Conservation (phyloP, 164 flowering plant genomes). For the Vitis amurensis region DNA sequence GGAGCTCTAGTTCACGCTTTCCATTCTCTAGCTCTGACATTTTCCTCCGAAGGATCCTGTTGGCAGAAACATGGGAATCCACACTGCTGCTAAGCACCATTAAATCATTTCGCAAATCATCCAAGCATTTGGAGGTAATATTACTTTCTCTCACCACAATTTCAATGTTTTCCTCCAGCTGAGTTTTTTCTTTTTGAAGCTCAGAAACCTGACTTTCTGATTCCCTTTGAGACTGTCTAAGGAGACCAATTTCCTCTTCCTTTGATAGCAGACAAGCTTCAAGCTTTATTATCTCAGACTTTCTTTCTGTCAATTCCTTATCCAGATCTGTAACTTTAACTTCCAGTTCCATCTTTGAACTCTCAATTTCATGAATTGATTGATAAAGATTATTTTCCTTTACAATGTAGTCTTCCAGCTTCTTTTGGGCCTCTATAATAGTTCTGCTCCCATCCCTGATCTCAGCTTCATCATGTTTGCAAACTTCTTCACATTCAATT, state of each 20-base stretch:
- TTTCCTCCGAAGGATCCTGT: constrained; percentile 51
- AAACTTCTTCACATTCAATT: constrained; percentile 22
- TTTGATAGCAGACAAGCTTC: constrained; percentile 30
- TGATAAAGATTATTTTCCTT: constrained; percentile 12
- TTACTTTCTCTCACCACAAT: constrained; percentile 34
- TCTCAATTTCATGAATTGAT: constrained; percentile 32
- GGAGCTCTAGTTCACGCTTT: constrained; percentile 54
- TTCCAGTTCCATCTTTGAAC: constrained; percentile 26
- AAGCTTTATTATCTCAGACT: constrained; percentile 31
- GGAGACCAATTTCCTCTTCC: constrained; percentile 42
- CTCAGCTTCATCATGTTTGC: constrained; percentile 24
- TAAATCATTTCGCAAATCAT: constrained; percentile 47
- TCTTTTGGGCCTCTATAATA: constrained; percentile 20
- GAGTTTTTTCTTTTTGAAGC: constrained; percentile 45
- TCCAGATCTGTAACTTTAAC: constrained; percentile 22
- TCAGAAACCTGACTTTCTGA: constrained; percentile 38
- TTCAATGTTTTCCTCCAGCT: constrained; percentile 43
- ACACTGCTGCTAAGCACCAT: constrained; percentile 38
- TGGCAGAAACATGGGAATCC: constrained; percentile 53
- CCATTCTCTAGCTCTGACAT: constrained; percentile 47
- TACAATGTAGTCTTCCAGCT: constrained; percentile 20
- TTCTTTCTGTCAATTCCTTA: constrained; percentile 28
- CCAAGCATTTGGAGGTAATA: constrained; percentile 43
- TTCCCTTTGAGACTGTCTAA: constrained; percentile 27
- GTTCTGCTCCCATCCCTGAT: constrained; percentile 16